Base-by-base conservation (phyloP, 176 grass and related monocot genomes). In the Oryza longistaminata region DNA sequence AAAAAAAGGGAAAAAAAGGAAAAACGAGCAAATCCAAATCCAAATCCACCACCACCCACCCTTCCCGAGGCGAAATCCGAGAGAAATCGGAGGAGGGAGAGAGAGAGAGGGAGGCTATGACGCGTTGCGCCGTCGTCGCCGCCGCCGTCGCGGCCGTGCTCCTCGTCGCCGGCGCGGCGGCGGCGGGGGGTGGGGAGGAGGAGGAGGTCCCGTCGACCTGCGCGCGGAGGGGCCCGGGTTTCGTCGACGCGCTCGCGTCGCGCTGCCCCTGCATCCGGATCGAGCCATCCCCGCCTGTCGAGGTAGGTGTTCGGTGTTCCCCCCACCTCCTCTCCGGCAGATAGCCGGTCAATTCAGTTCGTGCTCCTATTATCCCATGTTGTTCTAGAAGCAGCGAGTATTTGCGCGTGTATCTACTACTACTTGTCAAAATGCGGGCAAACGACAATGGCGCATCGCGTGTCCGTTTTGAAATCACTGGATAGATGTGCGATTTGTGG, bases 241-340 rank as follows among this genome's bases (percentile, higher is more conserved):
- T 94, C 90, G 45, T 94, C 37, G 77, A 87, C 77, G 50, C 58
- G 42, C 15, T 94, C 64, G 81, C 60, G 25, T 82, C 69, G 35
- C 84, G 85, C 26, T 94, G 92, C 80, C 85, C 87, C 85, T 50
- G 43, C 76, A 53, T 34, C 37, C 76, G 72, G 85, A 90, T 94
- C 89, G 78, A 81, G 79, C 65, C 86, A 5, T 87, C 74, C 24
- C 83, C 21, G 64, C 90, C 87, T 79, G 43, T 81, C 15, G 92
- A 89, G 90, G 92, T 94, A 88, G 68, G 68, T 17, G 29, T 31
- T 31, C 29, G n/a, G n/a, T n/a, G n/a, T n/a, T n/a, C n/a, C n/a
- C 48, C 14, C 64, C 14, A 25, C 19, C 21, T 53, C 61, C 13
- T 46, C 44, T 0, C 11, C 37, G 37, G n/a, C 4, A 43, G 15